Evolutionary conservation across 805 yeast species (phyloP), one percentile per base, ranked within the genome.

Genomic region (Pichia nanzhaoensis): DNA sequence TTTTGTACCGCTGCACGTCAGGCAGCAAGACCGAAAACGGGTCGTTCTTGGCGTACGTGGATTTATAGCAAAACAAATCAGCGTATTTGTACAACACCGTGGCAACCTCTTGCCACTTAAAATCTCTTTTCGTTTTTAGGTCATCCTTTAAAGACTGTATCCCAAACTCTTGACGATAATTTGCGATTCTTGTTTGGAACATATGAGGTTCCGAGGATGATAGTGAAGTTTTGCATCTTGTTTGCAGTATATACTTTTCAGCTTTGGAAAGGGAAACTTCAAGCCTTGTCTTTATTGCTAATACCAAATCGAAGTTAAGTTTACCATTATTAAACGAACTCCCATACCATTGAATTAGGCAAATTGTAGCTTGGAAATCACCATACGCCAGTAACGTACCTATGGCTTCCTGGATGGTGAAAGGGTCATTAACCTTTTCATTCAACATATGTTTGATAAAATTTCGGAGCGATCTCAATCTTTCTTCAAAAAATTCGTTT

Each of bases 311-410:
- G 21, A 46, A 50, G 5, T 38, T 47, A 10, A 59, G 19, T 12
- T 33, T 22, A 12, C 39, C 42, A 20, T 35, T 34, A 5, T 53
- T 42, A 16, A 48, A 28, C 6, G n/a, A 13, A 13, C 16, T 14
- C 6, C 65, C 65, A 34, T 53, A 51, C 39, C 51, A 52, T 38
- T 57, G 54, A 8, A 61, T 35, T 4, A 51, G 51, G 39, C 63
- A 57, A 9, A 61, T 51, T 0, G 55, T 55, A 5, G 59, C 19
- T 28, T 33, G 40, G 20, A 35, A 46, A 39, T 61, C 65, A 10
- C 61, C 58, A 43, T 49, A 62, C 2, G 52, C 54, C 37, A 63
- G 19, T 21, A 62, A 55, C 1, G 63, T 52, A 8, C 48, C 48
- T 24, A 48, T 41, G 0, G 50, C 38, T 31, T 48, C 51, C 17